Evolutionary conservation across 768 basidiomycete genomes (phyloP).

Genomic region (Gautieria morchelliformis): DNA sequence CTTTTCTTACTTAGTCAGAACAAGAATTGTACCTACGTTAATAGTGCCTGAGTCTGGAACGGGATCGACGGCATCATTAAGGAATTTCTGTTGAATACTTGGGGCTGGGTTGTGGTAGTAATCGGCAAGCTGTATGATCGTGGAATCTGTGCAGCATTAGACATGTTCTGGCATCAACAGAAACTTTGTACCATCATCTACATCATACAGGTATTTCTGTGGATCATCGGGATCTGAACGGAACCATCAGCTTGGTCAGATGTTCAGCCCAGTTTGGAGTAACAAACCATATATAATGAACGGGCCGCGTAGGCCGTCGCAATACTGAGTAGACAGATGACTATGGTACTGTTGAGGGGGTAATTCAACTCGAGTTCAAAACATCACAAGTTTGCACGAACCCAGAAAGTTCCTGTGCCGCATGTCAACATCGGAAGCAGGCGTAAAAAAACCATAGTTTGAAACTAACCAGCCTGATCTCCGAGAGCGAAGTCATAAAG

Average conservation of each 20-base stretch:
- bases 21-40: conserved; percentile 14
- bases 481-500: conserved; percentile 26
- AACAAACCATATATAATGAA: conserved; percentile 25
- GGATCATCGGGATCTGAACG: conserved; percentile 32
- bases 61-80: conserved; percentile 6
- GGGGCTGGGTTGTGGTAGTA: conserved; percentile 29
- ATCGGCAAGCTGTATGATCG: conserved; percentile 32
- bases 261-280: too few species aligned
- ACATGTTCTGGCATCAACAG: background rate
- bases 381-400: background rate
- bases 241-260: background rate
- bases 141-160: background rate
- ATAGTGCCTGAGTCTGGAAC: conserved; percentile 26
- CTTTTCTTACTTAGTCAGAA: background rate
- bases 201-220: conserved; percentile 24
- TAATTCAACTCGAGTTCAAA: background rate
- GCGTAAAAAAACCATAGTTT: background rate
- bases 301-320: conserved; percentile 42
- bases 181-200: conserved; percentile 25
- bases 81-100: conserved; percentile 3
- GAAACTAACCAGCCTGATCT: conserved; percentile 26
- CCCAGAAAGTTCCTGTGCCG: background rate
- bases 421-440: background rate
- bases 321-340: conserved; percentile 41
- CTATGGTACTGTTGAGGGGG: conserved; percentile 27